A percentile compares a stretch with the other conserved stretches of the same genome.
These are phyloP conservation scores for Microstegium vimineum DNA, from an alignment of 176 grass and related monocot species.

Conservation along the genomic window DNA sequence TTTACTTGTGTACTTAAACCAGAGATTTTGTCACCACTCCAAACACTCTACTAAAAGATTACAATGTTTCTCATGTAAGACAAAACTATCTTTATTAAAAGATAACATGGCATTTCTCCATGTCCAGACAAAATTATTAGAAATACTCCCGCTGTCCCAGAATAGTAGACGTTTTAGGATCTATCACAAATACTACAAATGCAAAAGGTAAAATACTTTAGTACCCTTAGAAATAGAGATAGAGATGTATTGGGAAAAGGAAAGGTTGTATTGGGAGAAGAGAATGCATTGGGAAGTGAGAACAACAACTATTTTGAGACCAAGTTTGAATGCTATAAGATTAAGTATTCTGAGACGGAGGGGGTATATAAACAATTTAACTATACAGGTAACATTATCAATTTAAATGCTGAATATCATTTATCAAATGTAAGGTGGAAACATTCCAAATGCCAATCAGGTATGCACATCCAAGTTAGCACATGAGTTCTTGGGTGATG, in stretches of 20 bases:
- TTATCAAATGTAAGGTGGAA: background rate
- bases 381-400: background rate
- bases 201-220: no score
- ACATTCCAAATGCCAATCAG: background rate
- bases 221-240: no score
- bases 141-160: background rate
- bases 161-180: no score
- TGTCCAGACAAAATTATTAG: background rate
- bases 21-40: background rate
- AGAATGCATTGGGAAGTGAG: no score
- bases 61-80: background rate
- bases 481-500: background rate
- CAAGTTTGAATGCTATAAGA: no score
- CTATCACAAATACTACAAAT: no score
- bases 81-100: background rate
- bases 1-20: background rate
- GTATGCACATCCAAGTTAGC: background rate
- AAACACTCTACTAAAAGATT: background rate
- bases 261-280: no score
- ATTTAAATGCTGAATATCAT: background rate
- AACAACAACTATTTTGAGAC: no score
- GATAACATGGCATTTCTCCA: background rate
- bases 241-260: no score
- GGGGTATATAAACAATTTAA: background rate
- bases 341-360: no score